Base-by-base conservation (phyloP, 352 stramenopile species). In the Globisporangium spinosum region DNA sequence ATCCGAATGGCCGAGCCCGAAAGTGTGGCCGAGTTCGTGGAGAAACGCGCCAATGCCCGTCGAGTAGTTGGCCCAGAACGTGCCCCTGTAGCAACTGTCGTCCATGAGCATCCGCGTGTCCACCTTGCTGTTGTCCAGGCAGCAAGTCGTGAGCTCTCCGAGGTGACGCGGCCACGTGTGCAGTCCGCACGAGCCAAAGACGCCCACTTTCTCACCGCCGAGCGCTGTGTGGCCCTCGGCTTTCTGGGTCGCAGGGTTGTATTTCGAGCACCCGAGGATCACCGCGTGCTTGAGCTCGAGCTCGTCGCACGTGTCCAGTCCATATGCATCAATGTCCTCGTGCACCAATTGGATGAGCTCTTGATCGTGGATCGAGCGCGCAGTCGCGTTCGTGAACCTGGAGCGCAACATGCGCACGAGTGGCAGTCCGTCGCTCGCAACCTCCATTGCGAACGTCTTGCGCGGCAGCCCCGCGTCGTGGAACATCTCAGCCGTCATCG, bases 171-270 rank as follows among this genome's bases (percentile, higher is more conserved):
- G 83, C 83, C 83, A 91, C 67, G 78, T 80, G 65, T 87, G 82
- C 35, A 93, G 75, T 34, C 83, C 83, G 56, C 81, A 90, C 0
- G 82, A 90, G 2, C 81, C 82, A 70, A 93, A 93, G 29, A 91
- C 70, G 2, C 80, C 83, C 4, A 89, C 78, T 64, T 77, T 78
- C 2, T 74, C 75, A 17, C 81, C 81, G 40, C 85, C 83, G 0
- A 91, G 70, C 9, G 85, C 82, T 3, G 78, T 87, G 62, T 93
- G 81, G 1, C 75, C 85, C 51, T 89, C 76, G 0, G 85, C 69
- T 23, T 81, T 77, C 47, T 77, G 73, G n/a, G 76, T 87, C 55
- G 65, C 43, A 0, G 61, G 66, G 64, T 91, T 90, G 73, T 78
- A 90, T 56, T 65, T 76, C 8, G 85, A 91, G 56, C 81, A 91